phyloP scores from a whole-genome alignment of 2,329 filamentous ascomycete species.

The Stachybotrys elegans region DNA sequence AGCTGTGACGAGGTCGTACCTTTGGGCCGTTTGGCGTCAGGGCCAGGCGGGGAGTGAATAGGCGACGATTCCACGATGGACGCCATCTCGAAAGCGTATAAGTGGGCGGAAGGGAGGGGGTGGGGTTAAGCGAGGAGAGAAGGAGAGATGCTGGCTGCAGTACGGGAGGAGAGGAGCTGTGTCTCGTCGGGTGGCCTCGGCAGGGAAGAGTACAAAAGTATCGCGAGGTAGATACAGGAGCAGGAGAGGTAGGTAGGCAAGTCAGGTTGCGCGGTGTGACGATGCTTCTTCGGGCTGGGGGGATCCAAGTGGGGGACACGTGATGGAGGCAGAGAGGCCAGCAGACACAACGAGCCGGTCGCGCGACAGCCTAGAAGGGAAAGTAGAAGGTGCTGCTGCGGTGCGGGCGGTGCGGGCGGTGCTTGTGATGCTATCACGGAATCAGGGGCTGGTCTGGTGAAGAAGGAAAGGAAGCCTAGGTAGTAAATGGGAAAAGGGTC shows the following conservation, averaged over 20 bases:
- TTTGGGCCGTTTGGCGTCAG: conserved; percentile 38
- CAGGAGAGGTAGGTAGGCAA: too few relatives aligned
- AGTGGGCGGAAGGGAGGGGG: conserved; percentile 9
- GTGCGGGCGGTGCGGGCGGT: too few relatives aligned
- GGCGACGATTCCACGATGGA: conserved; percentile 31
- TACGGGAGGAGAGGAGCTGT: too few relatives aligned
- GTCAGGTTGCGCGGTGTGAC: too few relatives aligned
- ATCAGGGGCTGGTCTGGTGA: conserved; percentile 7
- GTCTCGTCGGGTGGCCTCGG: too few relatives aligned
- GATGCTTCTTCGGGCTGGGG: too few relatives aligned
- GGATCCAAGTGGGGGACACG: neutral
- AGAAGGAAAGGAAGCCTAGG: conserved; percentile 13
- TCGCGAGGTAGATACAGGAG: too few relatives aligned
- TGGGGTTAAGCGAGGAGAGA: conserved; percentile 3
- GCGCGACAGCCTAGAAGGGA: too few relatives aligned
- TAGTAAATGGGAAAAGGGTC: neutral
- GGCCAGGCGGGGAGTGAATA: conserved; percentile 36
- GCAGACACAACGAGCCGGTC: too few relatives aligned
- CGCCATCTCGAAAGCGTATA: conserved; percentile 29
- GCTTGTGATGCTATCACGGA: conserved; percentile 16
- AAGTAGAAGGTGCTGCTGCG: too few relatives aligned
- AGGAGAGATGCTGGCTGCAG: too few relatives aligned
- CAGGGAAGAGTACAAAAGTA: too few relatives aligned
- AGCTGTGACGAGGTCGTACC: conserved; percentile 26
- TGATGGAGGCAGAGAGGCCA: neutral